phyloP scores from a whole-genome alignment of 202 grass and related monocot genomes.

The Bolboschoenoplectus hybrid region DNA sequence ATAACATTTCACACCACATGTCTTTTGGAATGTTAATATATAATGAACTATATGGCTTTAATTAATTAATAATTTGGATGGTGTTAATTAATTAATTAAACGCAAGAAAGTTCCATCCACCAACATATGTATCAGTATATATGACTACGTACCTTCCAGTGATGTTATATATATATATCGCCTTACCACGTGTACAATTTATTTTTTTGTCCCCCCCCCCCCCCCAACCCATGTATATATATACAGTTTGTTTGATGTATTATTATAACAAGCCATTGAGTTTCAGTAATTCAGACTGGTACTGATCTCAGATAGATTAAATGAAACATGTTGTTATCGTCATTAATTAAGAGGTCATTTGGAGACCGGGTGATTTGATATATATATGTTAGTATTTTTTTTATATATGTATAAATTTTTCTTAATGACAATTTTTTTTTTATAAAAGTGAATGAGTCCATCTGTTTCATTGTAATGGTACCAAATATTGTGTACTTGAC shows the following conservation, averaged over 20 bases:
- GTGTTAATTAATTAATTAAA: not conserved
- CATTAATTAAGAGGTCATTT: too few species aligned
- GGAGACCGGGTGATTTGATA: too few species aligned
- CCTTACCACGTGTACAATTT: not conserved
- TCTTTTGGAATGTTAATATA: not conserved
- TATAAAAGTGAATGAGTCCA: too few species aligned
- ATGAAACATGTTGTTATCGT: too few species aligned
- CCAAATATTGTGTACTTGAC: too few species aligned
- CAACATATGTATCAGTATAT: not conserved
- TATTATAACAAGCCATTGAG: not conserved
- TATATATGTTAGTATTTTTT: too few species aligned
- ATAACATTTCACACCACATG: slow-evolving; percentile 21
- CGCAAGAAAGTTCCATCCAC: not conserved
- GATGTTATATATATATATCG: slow-evolving; percentile 1
- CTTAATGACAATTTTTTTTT: too few species aligned
- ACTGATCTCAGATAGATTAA: too few species aligned
- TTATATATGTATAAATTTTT: too few species aligned
- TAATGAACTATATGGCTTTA: not conserved
- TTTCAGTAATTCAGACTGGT: too few species aligned
- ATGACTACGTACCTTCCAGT: slow-evolving; percentile 22
- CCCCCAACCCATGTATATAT: not conserved
- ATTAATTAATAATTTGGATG: not conserved
- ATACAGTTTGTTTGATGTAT: too few species aligned
- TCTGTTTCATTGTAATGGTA: too few species aligned
- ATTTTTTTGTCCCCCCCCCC: not conserved